These are phyloP conservation scores for Triangularia verruculosa DNA, from an alignment of 2,329 filamentous ascomycete species.

Conservation along the genomic window DNA sequence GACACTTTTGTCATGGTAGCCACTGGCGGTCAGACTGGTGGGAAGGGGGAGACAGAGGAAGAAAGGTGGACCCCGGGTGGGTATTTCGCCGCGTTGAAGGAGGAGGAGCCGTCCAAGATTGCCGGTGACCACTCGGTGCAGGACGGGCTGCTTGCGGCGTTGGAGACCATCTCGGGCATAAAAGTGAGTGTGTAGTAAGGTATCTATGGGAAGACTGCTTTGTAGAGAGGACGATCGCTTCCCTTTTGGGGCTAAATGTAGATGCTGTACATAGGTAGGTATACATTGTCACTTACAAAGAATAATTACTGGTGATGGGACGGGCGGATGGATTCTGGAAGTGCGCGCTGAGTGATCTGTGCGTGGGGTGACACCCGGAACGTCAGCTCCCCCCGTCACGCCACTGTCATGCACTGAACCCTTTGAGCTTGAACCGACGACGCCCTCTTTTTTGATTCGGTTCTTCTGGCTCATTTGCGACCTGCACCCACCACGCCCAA, in stretches of 20 bases:
- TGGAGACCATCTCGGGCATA: conserved; percentile 25
- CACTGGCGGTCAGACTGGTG: neutral
- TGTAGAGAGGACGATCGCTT: neutral
- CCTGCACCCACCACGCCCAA: neutral
- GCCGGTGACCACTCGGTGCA: conserved; percentile 41
- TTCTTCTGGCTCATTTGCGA: neutral
- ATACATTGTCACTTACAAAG: too few relatives aligned
- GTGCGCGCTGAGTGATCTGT: neutral
- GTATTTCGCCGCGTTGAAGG: conserved; percentile 38
- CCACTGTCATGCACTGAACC: conserved; percentile 6
- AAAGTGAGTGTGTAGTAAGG: neutral
- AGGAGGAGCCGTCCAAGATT: conserved; percentile 29
- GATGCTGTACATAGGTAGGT: too few relatives aligned
- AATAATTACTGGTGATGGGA: neutral
- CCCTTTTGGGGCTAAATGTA: neutral
- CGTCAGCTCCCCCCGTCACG: conserved; percentile 2
- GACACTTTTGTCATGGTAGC: conserved; percentile 48
- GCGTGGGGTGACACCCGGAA: neutral
- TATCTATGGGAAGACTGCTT: too few relatives aligned
- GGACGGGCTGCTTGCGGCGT: conserved; percentile 40
- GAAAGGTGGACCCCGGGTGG: conserved; percentile 33
- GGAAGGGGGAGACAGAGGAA: conserved; percentile 27
- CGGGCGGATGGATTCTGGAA: neutral
- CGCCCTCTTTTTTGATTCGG: neutral
- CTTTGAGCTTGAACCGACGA: neutral